Evolutionary conservation across 768 basidiomycete genomes (phyloP), one percentile per base, ranked within the genome.

Genomic region (Filobasidium wieringae): DNA sequence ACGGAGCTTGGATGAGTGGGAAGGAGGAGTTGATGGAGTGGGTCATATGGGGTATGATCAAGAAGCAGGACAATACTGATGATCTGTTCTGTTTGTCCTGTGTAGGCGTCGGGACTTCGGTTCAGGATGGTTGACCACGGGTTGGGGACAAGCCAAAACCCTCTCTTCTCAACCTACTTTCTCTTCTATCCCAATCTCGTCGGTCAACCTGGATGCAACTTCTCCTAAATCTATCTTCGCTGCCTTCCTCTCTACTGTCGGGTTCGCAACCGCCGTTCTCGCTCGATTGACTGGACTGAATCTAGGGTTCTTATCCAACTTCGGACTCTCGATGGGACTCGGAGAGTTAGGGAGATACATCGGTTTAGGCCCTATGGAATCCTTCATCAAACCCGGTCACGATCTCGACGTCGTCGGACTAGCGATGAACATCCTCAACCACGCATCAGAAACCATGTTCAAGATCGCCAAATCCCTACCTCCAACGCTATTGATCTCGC

Each of bases 1-100:
- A 73, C 51, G 67, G 66, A 11, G 70, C 70, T 19, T 73, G 72
- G 72, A 60, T 73, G 12, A 67, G 68, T 5, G 66, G 72, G 24
- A 66, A 68, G 2, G 72, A 73, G 58, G 64, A 63, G 2, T 58
- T 60, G 14, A 65, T 71, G 62, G 70, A 71, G 72, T 73, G 47
- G 63, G 72, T 65, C 7, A 7, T 43, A 14, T 27, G 24, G 41
- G 29, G 31, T 24, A 30, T 37, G 8, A n/a, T 51, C 17, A 33
- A 19, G 14, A 4, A 15, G 6, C 3, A 4, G 15, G 47, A 49
- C 15, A 14, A 19, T 3, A 49, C 17, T 4, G 14, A 5, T 24
- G 17, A 15, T 19, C 7, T 15, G 2, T 7, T 49, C 4, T 7
- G 47, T 59, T 63, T 53, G 17, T 34, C 34, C 12, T 45, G 30